Conservation (phyloP, 345 rosid genomes). For the Theobroma cacao region DNA sequence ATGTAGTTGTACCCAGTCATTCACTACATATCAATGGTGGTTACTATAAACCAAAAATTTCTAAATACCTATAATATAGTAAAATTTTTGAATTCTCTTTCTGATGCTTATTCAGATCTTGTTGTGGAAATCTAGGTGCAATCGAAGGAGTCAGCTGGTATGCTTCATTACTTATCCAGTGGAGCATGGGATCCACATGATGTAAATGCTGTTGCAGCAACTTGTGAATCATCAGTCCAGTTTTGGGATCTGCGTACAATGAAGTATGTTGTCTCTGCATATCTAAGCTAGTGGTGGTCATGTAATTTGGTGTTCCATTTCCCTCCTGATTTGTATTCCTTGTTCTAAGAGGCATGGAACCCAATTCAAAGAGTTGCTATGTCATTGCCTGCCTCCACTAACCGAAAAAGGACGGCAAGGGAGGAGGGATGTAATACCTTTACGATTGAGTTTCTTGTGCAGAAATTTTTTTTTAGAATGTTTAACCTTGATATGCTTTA, state of each 20-base stretch:
- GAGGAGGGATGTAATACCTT: not conserved
- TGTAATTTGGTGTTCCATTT: not conserved
- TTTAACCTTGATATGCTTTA: not conserved
- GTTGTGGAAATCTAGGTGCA: slow-evolving; percentile 48
- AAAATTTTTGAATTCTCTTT: slow-evolving; percentile 17
- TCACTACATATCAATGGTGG: not conserved
- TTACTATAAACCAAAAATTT: not conserved
- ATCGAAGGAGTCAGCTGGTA: slow-evolving; percentile 80
- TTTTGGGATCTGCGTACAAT: slow-evolving; percentile 85
- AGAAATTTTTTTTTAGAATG: not conserved
- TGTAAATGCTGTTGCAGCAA: slow-evolving; percentile 67
- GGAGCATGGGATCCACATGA: slow-evolving; percentile 98
- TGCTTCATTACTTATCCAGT: slow-evolving; percentile 78
- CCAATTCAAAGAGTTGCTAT: not conserved
- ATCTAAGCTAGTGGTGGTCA: not conserved
- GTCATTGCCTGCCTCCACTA: not conserved
- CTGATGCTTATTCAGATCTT: slow-evolving; percentile 28
- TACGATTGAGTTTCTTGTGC: not conserved
- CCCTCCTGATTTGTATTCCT: not conserved
- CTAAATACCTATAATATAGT: not conserved
- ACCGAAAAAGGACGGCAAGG: not conserved
- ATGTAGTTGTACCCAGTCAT: not conserved
- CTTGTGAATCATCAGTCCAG: slow-evolving; percentile 85
- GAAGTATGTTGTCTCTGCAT: slow-evolving; percentile 50
- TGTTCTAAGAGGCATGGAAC: not conserved